phyloP scores from a whole-genome alignment of 2,329 filamentous ascomycete genomes.

The Fusarium drepaniforme region DNA sequence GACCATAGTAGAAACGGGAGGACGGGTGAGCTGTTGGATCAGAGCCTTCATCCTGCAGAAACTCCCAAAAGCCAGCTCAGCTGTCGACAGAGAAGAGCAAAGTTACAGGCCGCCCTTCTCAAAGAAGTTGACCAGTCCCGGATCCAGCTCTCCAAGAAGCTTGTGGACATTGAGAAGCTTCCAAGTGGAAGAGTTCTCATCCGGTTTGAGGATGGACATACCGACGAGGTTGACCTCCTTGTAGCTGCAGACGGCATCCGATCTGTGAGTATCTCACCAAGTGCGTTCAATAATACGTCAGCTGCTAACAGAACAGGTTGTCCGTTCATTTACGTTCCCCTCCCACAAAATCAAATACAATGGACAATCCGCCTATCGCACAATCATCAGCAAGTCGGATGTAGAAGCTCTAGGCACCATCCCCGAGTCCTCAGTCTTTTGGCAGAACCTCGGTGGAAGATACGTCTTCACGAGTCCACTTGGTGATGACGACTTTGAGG shows the following conservation, averaged over 20 bases:
- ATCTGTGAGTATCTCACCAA: slow-evolving; percentile 48
- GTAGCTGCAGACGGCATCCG: slow-evolving; percentile 66
- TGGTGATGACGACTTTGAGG: slow-evolving; percentile 49
- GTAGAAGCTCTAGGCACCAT: slow-evolving; percentile 47
- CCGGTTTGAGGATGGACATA: slow-evolving; percentile 58
- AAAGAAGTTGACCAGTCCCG: slow-evolving; percentile 56
- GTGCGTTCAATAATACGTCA: background rate
- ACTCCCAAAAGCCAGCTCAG: slow-evolving; percentile 42
- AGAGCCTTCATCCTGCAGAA: slow-evolving; percentile 35
- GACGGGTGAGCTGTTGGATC: slow-evolving; percentile 45
- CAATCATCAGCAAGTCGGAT: slow-evolving; percentile 42
- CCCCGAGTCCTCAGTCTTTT: slow-evolving; percentile 46
- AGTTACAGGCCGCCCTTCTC: slow-evolving; percentile 62
- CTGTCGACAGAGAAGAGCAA: slow-evolving; percentile 48
- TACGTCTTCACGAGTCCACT: slow-evolving; percentile 52
- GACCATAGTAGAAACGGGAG: slow-evolving; percentile 45
- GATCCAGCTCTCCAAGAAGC: slow-evolving; percentile 59
- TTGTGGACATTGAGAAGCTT: slow-evolving; percentile 54
- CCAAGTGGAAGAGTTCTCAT: slow-evolving; percentile 52
- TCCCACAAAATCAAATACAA: slow-evolving; percentile 60
- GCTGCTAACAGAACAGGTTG: slow-evolving; percentile 45
- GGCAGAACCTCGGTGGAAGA: slow-evolving; percentile 46
- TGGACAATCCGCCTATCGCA: slow-evolving; percentile 49
- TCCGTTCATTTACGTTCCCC: slow-evolving; percentile 56
- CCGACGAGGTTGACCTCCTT: slow-evolving; percentile 57